Percentiles rank a stretch among this genome's conserved stretches.
These are phyloP conservation scores for Pezicula radicicola DNA, from an alignment of 2,329 filamentous ascomycete genomes.

Conservation along the genomic window DNA sequence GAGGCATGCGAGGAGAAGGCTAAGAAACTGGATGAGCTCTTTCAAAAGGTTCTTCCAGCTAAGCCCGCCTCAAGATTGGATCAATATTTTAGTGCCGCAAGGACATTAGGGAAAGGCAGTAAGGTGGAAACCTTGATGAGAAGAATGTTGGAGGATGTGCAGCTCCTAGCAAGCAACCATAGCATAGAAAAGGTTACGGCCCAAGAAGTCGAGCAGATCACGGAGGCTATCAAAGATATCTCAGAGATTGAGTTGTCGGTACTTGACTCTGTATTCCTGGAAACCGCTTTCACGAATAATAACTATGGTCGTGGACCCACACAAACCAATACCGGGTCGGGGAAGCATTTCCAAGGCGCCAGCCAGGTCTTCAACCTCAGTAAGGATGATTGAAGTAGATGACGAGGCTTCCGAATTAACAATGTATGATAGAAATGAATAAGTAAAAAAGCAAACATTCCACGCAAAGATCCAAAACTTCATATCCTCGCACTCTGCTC, in stretches of 20 bases:
- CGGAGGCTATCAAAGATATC: constrained; percentile 11
- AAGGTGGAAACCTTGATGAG: constrained; percentile 10
- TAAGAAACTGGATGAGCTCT: constrained; percentile 10
- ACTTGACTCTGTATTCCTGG: background rate
- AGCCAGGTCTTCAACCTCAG: background rate
- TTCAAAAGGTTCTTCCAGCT: constrained; percentile 16
- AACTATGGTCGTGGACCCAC: background rate
- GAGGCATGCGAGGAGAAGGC: constrained; percentile 19
- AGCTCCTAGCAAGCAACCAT: constrained; percentile 11
- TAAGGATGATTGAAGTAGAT: background rate
- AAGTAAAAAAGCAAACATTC: background rate
- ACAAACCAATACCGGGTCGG: background rate
- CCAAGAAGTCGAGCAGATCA: constrained; percentile 7
- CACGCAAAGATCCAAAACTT: background rate
- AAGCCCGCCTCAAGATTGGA: constrained; percentile 6
- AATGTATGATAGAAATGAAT: background rate
- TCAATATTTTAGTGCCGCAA: constrained; percentile 12
- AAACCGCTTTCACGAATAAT: background rate
- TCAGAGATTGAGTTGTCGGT: constrained; percentile 7
- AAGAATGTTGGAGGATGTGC: constrained; percentile 10
- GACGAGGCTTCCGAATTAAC: background rate
- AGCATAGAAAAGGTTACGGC: constrained; percentile 1
- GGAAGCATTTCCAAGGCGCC: background rate
- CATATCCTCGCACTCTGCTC: background rate
- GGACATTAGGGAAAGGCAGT: constrained; percentile 10